Evolutionary conservation across 169 alveolate species (phyloP), one percentile per base, ranked within the genome.

Genomic region (Babesia gibsoni): DNA sequence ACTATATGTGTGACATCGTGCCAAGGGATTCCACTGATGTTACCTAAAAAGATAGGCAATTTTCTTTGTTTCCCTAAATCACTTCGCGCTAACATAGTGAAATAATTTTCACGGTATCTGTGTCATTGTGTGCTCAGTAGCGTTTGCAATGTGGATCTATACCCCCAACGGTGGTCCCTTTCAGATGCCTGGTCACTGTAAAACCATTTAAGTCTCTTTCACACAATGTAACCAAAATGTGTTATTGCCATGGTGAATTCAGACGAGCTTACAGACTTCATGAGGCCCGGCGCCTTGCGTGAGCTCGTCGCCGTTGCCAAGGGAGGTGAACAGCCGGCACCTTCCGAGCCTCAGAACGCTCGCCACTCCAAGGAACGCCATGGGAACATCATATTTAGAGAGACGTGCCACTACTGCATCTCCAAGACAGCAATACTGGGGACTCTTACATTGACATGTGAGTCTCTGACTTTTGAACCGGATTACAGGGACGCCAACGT

Each of bases 391-490:
- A 67, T 87, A 22, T 87, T 87, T 64, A 59, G 89, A 14, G 90
- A 82, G 46, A 82, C 59, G 58, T 87, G 92, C 66, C 89, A 87
- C 63, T 87, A 87, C 52, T 87, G 92, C 81, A 73, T 87, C 43
- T 37, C 79, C 0, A 48, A 73, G 32, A 54, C 73, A 32, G 78
- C 92, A 6, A 72, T 87, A 27, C 68, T 83, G 42, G 92, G 92
- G 0, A 58, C 69, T 30, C 61, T 87, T 37, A 87, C 89, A n/a
- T 64, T 87, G 59, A 87, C 92, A 22, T 53, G 73, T 33, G 92
- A 87, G 59, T 81, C 90, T 9, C 68, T 87, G 43, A 58, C 86
- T 29, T 87, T 87, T 67, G 92, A 87, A 52, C 92, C 92, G n/a
- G 92, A 87, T 53, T 43, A 72, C 42, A 82, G 92, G 59, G 92